Base-by-base conservation (phyloP, 1,284 basidiomycete genomes). In the Singerocomus inundabilis region DNA sequence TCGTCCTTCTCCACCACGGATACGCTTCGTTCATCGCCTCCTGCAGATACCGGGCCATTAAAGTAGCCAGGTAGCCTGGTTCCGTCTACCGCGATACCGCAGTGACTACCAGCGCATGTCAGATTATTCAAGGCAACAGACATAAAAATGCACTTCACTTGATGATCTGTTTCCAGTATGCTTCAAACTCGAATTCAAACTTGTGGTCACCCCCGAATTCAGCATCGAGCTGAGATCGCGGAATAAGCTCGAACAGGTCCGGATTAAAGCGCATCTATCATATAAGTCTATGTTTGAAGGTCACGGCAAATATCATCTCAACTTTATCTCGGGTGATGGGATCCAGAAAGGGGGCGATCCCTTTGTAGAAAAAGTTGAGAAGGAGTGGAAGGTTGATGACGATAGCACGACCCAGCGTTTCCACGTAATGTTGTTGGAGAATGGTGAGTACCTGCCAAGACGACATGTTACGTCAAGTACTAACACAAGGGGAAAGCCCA, bases 301-400 rank as follows among this genome's bases (percentile, higher is more conserved):
- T n/a, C 26, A 25, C 26, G 25, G 18, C 11, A 30, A 25, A 32
- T 7, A 30, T 28, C 2, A 24, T 39, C 48, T 1, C 37, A 48
- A 89, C 88, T 81, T 96, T 96, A 60, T 93, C 91, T 47, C 89
- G 79, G 0, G 93, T 96, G 37, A 93, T 81, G 6, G 93, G 93
- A 67, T 96, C 93, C 52, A 97, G 70, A 74, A 96, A 93, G 0
- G 93, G 92, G 7, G 83, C 74, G 57, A 97, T 88, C 33, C 87
- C 89, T 55, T 86, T 87, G 72, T 93, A 95, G 75, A 93, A 93
- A 62, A 91, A 91, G 63, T 74, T 88, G 50, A 93, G 78, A 46
- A 92, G 74, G 55, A 75, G 69, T 12, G 93, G 92, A 44, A 93
- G 84, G 64, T 94, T 93, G 44, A 89, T 82, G 33, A 95, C 85